These are phyloP conservation scores for Domatiomyces globalis DNA, from an alignment of 2,329 filamentous ascomycete species.

Conservation along the genomic window DNA sequence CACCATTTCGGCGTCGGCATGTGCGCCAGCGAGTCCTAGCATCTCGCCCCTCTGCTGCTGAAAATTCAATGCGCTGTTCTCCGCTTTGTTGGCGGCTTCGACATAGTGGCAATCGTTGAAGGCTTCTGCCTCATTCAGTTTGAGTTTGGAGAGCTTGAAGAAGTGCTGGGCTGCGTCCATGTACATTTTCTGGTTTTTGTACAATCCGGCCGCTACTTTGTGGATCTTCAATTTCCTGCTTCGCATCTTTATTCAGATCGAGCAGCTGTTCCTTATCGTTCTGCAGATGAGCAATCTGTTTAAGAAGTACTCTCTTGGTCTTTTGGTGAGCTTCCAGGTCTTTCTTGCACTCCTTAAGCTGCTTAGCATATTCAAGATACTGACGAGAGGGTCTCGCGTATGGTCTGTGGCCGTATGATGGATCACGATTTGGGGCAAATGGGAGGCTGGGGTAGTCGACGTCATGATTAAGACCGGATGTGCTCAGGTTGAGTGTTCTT, in stretches of 20 bases:
- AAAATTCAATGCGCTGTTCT: neutral
- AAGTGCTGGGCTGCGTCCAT: neutral
- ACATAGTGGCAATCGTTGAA: neutral
- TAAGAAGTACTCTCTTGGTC: neutral
- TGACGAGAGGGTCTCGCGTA: neutral
- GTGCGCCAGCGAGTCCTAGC: neutral
- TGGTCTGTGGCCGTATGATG: neutral
- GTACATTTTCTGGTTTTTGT: neutral
- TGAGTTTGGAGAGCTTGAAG: neutral
- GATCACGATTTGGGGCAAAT: neutral
- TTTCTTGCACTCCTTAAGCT: neutral
- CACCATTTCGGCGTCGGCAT: neutral
- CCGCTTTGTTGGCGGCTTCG: neutral
- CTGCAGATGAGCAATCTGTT: neutral
- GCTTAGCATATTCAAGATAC: neutral
- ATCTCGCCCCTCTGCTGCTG: neutral
- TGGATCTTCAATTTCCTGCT: no score
- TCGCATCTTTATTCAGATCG: neutral
- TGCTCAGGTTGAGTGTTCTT: neutral
- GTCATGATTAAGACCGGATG: neutral
- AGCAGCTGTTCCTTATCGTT: neutral
- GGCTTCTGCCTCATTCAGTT: neutral
- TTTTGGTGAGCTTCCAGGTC: neutral
- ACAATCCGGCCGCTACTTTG: neutral
- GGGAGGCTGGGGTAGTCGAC: neutral